Evolutionary conservation across 169 alveolate species (phyloP), one percentile per base, ranked within the genome.

Genomic region (Plasmodium gaboni): DNA sequence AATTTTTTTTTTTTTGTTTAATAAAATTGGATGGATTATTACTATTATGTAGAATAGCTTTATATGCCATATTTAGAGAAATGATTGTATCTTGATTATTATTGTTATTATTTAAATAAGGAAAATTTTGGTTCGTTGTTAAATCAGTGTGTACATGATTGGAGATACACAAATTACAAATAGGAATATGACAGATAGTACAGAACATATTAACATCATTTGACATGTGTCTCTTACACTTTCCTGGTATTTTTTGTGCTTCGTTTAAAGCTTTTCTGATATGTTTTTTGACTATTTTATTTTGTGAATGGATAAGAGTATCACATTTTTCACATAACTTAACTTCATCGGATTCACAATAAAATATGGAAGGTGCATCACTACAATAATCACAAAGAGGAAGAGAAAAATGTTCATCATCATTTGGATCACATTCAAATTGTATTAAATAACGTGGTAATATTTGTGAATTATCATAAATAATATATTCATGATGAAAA

Each of bases 341-440:
- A 61, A 98, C 98, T 55, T 91, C 92, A 87, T 96, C 98, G 13
- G 98, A 95, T 19, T 96, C 96, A 69, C 98, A 96, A 94, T 96
- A 96, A 51, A 95, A 78, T 28, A 95, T 78, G 10, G 98, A 96
- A 2, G 97, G 97, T 44, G 94, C 95, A 78, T 96, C 96, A 42
- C 93, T 97, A 86, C 98, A 96, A 73, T 95, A 96, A 87, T 96
- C 98, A 86, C 98, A 96, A 76, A 96, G 91, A 2, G 98, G 98
- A 42, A 96, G 93, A 46, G 97, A 94, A 74, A 94, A 96, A 60
- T 93, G 92, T 92, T 96, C 98, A 10, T 94, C 96, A 2, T 91
- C 94, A 24, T 94, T 64, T 17, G 98, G 95, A 87, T 96, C 98
- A 74, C 94, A 95, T 88, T 96, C 98, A 83, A 96, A 96, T 73